phyloP scores from a whole-genome alignment of 352 stramenopile species.

The Phytophthora ohioensis region DNA sequence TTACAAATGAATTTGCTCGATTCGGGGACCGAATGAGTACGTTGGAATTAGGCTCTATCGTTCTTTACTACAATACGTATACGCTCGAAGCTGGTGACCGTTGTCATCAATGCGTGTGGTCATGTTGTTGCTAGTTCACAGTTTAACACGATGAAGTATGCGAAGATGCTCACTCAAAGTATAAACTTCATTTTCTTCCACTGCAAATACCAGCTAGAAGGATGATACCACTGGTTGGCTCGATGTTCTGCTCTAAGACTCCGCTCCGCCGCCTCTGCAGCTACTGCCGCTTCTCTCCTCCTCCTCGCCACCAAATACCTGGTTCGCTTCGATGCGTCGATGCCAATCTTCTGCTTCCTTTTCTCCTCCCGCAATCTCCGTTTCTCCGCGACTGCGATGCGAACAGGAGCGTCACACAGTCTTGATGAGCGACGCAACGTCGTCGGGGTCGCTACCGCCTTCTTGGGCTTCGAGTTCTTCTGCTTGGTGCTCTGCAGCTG shows the following conservation, averaged over 20 bases:
- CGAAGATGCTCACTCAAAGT: not conserved
- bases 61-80: no score
- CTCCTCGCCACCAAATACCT: slow-evolving; percentile 2
- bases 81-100: no score
- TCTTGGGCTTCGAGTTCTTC: slow-evolving; percentile 17
- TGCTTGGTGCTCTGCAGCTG: slow-evolving; percentile 1
- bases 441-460: not conserved
- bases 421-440: not conserved
- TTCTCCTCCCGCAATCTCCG: not conserved
- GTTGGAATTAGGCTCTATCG: no score
- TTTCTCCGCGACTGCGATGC: slow-evolving; percentile 3
- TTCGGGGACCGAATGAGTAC: no score
- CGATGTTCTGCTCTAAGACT: not conserved
- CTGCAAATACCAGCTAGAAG: no score
- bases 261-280: not conserved
- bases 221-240: not conserved
- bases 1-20: no score
- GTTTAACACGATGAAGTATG: no score
- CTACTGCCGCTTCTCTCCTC: slow-evolving; percentile 8
- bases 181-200: no score
- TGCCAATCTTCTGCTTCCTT: slow-evolving; percentile 7
- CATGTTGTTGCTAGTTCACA: no score
- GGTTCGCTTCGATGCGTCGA: slow-evolving; percentile 3
- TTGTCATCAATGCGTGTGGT: no score
- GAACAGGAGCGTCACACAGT: not conserved